phyloP scores from a whole-genome alignment of 305 asterid species.

The Rubia occidens region DNA sequence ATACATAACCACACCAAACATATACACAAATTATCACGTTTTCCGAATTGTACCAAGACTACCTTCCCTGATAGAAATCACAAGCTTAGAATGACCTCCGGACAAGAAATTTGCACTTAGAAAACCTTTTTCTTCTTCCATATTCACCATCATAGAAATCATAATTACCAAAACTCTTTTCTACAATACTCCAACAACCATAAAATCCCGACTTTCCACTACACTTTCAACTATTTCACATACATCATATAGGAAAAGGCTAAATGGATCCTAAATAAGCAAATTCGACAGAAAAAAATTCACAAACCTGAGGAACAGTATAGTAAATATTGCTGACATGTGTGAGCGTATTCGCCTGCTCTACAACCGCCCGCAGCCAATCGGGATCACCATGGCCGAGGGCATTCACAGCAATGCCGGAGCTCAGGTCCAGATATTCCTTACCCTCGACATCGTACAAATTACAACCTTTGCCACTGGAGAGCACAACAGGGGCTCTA shows the following conservation, averaged over 20 bases:
- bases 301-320: conserved; percentile 62
- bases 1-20: not conserved
- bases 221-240: not conserved
- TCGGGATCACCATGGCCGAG: conserved; percentile 91
- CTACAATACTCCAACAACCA: not conserved
- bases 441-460: conserved; percentile 74
- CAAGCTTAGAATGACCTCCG: not conserved
- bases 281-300: not conserved
- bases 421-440: conserved; percentile 76
- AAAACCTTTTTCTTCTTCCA: not conserved
- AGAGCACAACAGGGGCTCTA: conserved; percentile 56
- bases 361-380: conserved; percentile 56
- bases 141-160: not conserved
- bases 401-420: conserved; percentile 90
- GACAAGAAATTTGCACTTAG: not conserved
- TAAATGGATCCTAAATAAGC: not conserved
- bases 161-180: not conserved
- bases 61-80: not conserved
- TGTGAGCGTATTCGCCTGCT: conserved; percentile 56
- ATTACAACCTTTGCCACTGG: conserved; percentile 71
- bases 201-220: not conserved
- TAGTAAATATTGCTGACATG: conserved; percentile 80
- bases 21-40: not conserved
- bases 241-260: not conserved
- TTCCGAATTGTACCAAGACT: not conserved